Base-by-base conservation (phyloP, 2,329 filamentous ascomycete genomes). In the Nigrograna mackinnonii region DNA sequence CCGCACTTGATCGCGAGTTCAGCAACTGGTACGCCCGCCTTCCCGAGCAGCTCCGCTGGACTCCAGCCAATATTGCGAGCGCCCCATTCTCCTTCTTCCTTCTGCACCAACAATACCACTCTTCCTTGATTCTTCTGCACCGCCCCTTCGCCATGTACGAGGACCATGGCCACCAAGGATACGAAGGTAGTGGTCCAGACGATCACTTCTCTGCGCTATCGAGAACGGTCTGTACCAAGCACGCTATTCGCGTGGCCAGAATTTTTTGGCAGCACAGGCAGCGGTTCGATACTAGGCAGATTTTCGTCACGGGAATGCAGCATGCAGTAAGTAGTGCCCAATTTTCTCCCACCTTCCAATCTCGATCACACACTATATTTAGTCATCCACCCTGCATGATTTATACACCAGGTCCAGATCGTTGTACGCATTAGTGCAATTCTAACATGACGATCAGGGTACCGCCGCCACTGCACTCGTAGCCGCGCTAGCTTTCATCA, bases 221-320 rank as follows among this genome's bases (percentile, higher is more conserved):
- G 3, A 70, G 78, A 14, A 75, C 70, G 38, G 77, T 79, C 40
- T 80, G 78, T 61, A 79, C 76, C 0, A 77, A 79, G 37, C 77
- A 80, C 46, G 78, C 78, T 4, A 75, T 79, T 41, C 65, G 75
- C 1, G 74, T 80, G 0, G 73, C 77, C 0, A 69, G 73, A 17
- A 79, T 80, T 44, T 79, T 79, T 52, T 78, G 75, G 75, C 77
- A 79, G 45, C 77, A 80, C 49, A 69, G 77, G 0, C 75, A 78
- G 54, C 68, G 74, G 3, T 79, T 79, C 39, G 72, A 78, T 39
- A 75, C 74, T 2, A 72, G 70, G 41, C 77, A 76, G 43, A 78
- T 79, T 16, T 75, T 75, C 18, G 65, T 77, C 19, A 74, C 74
- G 1, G 75, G 73, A 2, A 69, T 80, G 35, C 78, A 80, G 49